Evolutionary conservation across 106 monocot genomes (phyloP).

Genomic region (Amphibolis antarctica): DNA sequence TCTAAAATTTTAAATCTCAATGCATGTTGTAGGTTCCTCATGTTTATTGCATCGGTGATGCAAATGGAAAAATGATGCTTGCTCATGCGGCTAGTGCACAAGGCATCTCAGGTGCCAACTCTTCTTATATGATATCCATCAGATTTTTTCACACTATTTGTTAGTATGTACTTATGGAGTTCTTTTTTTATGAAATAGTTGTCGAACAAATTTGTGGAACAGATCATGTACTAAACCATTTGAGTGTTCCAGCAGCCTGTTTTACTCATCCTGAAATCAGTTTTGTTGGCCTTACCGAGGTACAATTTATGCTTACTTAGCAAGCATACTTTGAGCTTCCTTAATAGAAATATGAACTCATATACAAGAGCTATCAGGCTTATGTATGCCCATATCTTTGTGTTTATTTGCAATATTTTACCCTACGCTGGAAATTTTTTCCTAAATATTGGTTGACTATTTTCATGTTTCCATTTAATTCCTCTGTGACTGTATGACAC

Average conservation of each 20-base stretch:
- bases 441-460: too few relatives aligned
- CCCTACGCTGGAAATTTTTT: too few relatives aligned
- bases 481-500: too few relatives aligned
- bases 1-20: not conserved
- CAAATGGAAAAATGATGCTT: slow-evolving; percentile 99
- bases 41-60: slow-evolving; percentile 96
- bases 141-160: not conserved
- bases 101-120: slow-evolving; percentile 74
- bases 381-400: not conserved
- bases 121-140: not conserved
- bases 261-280: slow-evolving; percentile 98
- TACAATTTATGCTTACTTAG: slow-evolving; percentile 6
- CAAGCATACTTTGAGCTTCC: not conserved
- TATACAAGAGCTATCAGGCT: not conserved
- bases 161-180: not conserved
- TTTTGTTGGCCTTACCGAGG: slow-evolving; percentile 95
- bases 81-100: slow-evolving; percentile 99
- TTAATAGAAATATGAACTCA: not conserved
- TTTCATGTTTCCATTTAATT: too few relatives aligned
- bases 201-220: slow-evolving; percentile 76
- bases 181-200: slow-evolving; percentile 30
- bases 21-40: slow-evolving; percentile 50
- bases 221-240: slow-evolving; percentile 86
- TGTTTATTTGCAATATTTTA: too few relatives aligned
- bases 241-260: slow-evolving; percentile 97